Evolutionary conservation across 2,329 filamentous ascomycete genomes (phyloP).

Genomic region (Tolypocladium pustulatum): DNA sequence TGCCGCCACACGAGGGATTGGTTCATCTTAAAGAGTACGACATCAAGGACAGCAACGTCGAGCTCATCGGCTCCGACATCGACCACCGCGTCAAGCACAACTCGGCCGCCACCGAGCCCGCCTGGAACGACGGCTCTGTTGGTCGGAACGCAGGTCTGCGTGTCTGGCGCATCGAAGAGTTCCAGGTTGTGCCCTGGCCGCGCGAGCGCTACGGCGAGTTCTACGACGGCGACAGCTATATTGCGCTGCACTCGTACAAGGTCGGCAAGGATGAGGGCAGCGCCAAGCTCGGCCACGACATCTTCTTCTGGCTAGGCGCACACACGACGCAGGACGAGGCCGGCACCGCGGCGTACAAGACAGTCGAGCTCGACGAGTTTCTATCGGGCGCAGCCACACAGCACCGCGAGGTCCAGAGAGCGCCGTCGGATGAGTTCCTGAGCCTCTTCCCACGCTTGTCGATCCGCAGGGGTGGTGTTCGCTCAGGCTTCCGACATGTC

Average conservation of each 20-base stretch:
- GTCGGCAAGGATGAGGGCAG: constrained; percentile 28
- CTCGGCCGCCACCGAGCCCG: constrained; percentile 53
- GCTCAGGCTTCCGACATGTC: constrained; percentile 54
- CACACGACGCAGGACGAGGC: constrained; percentile 60
- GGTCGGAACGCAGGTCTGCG: constrained; percentile 42
- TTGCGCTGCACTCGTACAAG: constrained; percentile 50
- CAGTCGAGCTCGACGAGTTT: constrained; percentile 60
- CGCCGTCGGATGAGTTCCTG: constrained; percentile 49
- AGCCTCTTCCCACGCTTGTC: constrained; percentile 48
- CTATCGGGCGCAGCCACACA: constrained; percentile 50
- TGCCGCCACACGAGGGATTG: constrained; percentile 52
- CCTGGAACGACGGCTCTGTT: constrained; percentile 51
- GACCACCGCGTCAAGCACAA: constrained; percentile 60
- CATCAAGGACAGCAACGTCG: constrained; percentile 58
- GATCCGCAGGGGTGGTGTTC: constrained; percentile 50
- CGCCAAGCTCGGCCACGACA: constrained; percentile 46
- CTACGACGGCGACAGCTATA: constrained; percentile 59
- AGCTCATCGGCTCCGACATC: constrained; percentile 51
- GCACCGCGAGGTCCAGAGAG: constrained; percentile 52
- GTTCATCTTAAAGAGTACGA: constrained; percentile 55
- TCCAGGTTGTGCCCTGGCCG: constrained; percentile 53
- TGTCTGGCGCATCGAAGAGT: constrained; percentile 59
- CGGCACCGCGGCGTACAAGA: constrained; percentile 60
- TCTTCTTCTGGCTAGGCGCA: constrained; percentile 60
- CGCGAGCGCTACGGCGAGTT: constrained; percentile 47